Evolutionary conservation across 192 early-diverging fungal species (phyloP), one percentile per base, ranked within the genome.

Genomic region (Backusella morwellensis): DNA sequence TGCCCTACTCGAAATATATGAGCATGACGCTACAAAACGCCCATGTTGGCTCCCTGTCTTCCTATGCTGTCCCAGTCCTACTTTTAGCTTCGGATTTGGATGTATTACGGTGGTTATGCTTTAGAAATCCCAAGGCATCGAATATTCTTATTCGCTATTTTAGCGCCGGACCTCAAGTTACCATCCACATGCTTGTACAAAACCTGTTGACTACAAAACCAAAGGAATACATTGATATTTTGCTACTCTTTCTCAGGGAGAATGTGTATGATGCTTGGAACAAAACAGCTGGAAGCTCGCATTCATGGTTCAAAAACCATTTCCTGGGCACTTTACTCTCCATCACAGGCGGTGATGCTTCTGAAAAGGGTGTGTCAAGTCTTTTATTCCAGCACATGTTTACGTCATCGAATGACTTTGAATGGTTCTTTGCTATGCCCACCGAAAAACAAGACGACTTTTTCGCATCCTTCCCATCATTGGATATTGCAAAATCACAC

Each of bases 231-330:
- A 73, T 73, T 5, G 70, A 76, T 41, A 2, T 47, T 7, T 59
- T 80, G 4, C 29, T 80, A 9, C 21, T 19, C 17, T 71, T 52
- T 19, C 32, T 80, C 11, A 42, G 74, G 17, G 35, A 56, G 6
- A 47, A 41, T 6, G 56, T 77, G 38, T 32, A 19, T 6, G 35
- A 67, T 5, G 23, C 44, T 35, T 44, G 38, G 19, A 29, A 44
- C 3, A 68, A 72, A 9, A 50, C 75, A 0, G 23, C 70, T 2
- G 56, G 72, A 38, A 9, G 9, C 17, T 77, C 76, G 6, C 42
- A 56, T 11, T 35, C 56, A 4, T 80, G 79, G 79, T 80, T 80
- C 52, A 35, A 71, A 1, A 56, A 72, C 42, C 79, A 80, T 36
- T 80, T 76, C 50, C 34, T 80, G 0, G 79, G 67, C 0, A 66